These are phyloP conservation scores for Fusarium sp. DNA, from an alignment of 2,329 filamentous ascomycete genomes.

Conservation along the genomic window DNA sequence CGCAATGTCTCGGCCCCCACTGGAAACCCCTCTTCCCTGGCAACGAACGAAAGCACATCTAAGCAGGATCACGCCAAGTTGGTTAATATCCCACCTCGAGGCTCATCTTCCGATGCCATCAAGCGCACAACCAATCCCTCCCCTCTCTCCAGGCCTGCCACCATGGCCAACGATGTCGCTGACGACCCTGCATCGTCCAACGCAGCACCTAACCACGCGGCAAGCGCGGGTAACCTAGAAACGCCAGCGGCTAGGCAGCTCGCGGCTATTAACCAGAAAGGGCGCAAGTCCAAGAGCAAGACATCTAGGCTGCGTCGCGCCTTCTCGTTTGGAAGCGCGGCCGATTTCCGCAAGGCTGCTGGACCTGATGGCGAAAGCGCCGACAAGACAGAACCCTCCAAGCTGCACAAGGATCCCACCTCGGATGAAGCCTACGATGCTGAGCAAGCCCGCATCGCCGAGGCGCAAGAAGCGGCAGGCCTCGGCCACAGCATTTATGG, in stretches of 20 bases:
- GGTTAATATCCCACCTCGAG: conserved; percentile 70
- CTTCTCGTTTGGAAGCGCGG: conserved; percentile 96
- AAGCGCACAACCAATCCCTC: conserved; percentile 77
- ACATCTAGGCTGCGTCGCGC: conserved; percentile 87
- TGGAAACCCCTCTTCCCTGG: conserved; percentile 62
- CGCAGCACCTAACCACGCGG: conserved; percentile 41
- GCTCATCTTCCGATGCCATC: conserved; percentile 72
- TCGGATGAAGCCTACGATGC: conserved; percentile 78
- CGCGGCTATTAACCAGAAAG: conserved; percentile 87
- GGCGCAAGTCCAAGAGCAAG: conserved; percentile 83
- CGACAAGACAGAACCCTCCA: conserved; percentile 56
- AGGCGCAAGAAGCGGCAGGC: conserved; percentile 91
- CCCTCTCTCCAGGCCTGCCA: conserved; percentile 78
- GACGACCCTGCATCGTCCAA: conserved; percentile 55
- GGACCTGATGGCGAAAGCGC: conserved; percentile 66
- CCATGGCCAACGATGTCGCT: conserved; percentile 67
- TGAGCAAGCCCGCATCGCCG: conserved; percentile 91
- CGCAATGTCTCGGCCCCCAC: conserved; percentile 67
- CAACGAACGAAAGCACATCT: conserved; percentile 59
- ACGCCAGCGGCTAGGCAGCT: conserved; percentile 88
- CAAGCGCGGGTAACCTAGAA: conserved; percentile 54
- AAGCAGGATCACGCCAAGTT: conserved; percentile 66
- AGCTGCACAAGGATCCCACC: conserved; percentile 74
- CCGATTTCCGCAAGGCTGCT: conserved; percentile 84
- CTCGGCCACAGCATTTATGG: conserved; percentile 95